Evolutionary conservation across 805 yeast genomes (phyloP).

Genomic region (Myxozyma neotropica): DNA sequence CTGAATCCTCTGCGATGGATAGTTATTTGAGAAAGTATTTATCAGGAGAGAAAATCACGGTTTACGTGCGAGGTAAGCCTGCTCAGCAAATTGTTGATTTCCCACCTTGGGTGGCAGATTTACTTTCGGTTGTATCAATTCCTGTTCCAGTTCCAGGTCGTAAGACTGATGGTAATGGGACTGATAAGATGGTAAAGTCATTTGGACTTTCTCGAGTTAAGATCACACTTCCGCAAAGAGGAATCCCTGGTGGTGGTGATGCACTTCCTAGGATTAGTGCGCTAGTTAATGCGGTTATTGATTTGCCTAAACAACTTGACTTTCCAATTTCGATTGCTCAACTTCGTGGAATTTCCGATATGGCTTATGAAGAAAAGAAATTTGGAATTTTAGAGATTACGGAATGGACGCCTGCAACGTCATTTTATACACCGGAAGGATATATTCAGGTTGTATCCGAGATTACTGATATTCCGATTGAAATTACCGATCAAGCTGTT

Average conservation of each 20-base stretch:
- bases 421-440: conserved; percentile 27
- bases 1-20: conserved; percentile 31
- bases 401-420: conserved; percentile 31
- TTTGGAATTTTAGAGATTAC: conserved; percentile 31
- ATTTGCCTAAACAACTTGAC: conserved; percentile 31
- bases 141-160: conserved; percentile 33
- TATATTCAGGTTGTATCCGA: conserved; percentile 33
- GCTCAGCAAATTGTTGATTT: conserved; percentile 25
- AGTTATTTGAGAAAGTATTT: conserved; percentile 23
- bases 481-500: conserved; percentile 32
- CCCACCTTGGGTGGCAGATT: conserved; percentile 27
- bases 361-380: conserved; percentile 25
- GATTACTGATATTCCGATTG: conserved; percentile 32
- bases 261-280: conserved; percentile 28
- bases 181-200: conserved; percentile 24
- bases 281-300: conserved; percentile 34
- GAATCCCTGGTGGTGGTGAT: conserved; percentile 11
- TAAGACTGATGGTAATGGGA: conserved; percentile 13
- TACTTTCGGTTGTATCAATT: conserved; percentile 25
- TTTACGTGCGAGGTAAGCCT: conserved; percentile 30
- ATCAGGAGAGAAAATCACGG: conserved; percentile 25
- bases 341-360: conserved; percentile 30
- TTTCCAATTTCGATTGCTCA: conserved; percentile 24
- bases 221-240: conserved; percentile 24
- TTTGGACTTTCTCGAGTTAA: conserved; percentile 30